These are phyloP conservation scores for Leptosphaerulina australis DNA, from an alignment of 2,329 filamentous ascomycete species.

Conservation along the genomic window DNA sequence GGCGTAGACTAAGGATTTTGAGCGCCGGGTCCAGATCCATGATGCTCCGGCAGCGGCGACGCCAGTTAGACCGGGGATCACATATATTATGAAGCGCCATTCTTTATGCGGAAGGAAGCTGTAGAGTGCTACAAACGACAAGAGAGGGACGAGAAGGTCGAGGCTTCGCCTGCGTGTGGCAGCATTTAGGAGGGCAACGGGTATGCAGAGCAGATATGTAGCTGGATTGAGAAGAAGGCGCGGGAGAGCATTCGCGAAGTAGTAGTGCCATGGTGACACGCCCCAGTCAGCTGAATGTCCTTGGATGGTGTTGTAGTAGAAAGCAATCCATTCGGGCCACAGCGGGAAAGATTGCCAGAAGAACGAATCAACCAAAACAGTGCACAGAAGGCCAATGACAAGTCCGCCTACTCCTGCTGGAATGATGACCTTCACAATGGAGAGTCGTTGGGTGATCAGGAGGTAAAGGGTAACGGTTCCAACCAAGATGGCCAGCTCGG, in stretches of 20 bases:
- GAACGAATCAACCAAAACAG: conserved; percentile 82
- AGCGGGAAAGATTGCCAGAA: conserved; percentile 82
- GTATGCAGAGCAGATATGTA: conserved; percentile 59
- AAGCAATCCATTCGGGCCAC: conserved; percentile 90
- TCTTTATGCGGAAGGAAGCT: conserved; percentile 94
- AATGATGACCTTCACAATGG: conserved; percentile 64
- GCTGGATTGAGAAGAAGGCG: conserved; percentile 83
- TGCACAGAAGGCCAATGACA: conserved; percentile 68
- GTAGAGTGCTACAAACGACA: conserved; percentile 79
- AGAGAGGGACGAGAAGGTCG: conserved; percentile 65
- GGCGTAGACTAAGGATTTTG: conserved; percentile 64
- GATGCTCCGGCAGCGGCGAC: conserved; percentile 75
- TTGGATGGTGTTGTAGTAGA: conserved; percentile 88
- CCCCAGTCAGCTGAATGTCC: conserved; percentile 89
- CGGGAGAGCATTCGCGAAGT: conserved; percentile 81
- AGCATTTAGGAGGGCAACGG: conserved; percentile 58
- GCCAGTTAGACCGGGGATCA: conserved; percentile 79
- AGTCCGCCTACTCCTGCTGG: conserved; percentile 70
- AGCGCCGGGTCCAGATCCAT: conserved; percentile 64
- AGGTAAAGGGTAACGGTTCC: conserved; percentile 69
- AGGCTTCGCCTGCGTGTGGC: conserved; percentile 53
- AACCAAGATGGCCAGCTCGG: conserved; percentile 84
- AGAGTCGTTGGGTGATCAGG: conserved; percentile 61
- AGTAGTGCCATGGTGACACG: conserved; percentile 82
- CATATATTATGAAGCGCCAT: conserved; percentile 91